phyloP scores from a whole-genome alignment of 2,329 filamentous ascomycete genomes.

The Diaporthe citriasiana region DNA sequence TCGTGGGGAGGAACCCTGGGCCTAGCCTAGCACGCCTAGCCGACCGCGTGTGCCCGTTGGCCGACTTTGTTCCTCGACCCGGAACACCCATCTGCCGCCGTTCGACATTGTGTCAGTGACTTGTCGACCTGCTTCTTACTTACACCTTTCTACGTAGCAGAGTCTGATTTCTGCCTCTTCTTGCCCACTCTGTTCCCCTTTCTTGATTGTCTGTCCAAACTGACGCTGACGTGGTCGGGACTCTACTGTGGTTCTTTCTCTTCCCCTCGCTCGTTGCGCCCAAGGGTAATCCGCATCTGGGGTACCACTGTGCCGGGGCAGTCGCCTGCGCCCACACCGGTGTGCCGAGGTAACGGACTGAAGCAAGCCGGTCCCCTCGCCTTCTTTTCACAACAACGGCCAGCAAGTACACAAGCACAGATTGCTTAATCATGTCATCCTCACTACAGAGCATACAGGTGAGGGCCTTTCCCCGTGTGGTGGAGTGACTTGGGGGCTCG shows the following conservation, averaged over 20 bases:
- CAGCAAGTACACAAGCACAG: neutral
- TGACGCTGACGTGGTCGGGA: neutral
- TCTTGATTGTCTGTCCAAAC: neutral
- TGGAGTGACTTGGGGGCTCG: neutral
- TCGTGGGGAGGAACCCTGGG: constrained; percentile 24
- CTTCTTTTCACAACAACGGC: neutral
- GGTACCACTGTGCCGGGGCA: constrained; percentile 25
- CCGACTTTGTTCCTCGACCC: constrained; percentile 14
- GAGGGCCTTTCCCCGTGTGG: neutral
- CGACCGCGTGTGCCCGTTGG: constrained; percentile 19
- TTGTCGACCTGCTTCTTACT: constrained; percentile 4
- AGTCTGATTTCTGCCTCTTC: neutral
- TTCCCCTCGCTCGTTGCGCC: neutral
- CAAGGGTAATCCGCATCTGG: constrained; percentile 8
- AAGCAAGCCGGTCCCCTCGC: neutral
- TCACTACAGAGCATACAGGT: constrained; percentile 41
- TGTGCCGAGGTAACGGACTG: constrained; percentile 37
- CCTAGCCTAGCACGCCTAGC: neutral
- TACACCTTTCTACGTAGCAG: neutral
- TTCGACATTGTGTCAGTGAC: neutral
- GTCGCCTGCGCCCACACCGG: constrained; percentile 12
- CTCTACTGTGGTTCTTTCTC: neutral
- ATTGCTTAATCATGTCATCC: constrained; percentile 32
- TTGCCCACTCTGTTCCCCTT: neutral
- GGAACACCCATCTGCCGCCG: constrained; percentile 11